Evolutionary conservation across 495 filamentous ascomycete species (phyloP), one percentile per base, ranked within the genome.

Genomic region (Penicillium odoratum): DNA sequence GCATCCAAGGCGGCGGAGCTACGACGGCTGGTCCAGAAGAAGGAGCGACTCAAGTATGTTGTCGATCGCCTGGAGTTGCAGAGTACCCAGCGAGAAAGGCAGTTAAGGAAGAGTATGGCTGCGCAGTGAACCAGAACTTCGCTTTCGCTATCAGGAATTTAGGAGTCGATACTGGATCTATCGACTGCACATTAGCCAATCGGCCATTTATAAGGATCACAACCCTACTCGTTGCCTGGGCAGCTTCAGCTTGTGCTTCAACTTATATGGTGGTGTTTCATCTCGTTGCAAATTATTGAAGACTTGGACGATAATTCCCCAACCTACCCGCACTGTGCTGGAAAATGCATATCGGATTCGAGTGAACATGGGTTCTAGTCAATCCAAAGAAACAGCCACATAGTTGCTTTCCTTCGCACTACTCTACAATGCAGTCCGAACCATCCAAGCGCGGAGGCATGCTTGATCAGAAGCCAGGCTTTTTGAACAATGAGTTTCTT

Each of bases 101-200:
- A 92, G 69, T 69, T 93, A 75, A 82, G 89, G 72, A 91, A 88
- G 86, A 92, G 88, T 68, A 87, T 92, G 85, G 87, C 78, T 51
- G 74, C 77, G 40, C 64, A 75, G 60, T 78, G 65, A 73, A 36
- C 51, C 7, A 3, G 26, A n/a, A 28, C n/a, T 7, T 8, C 11
- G 15, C 13, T 18, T n/a, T 9, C 5, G 10, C 13, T 16, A 50
- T 16, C 38, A 15, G 34, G n/a, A 40, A 5, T 16, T 15, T 40
- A 40, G 10, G 38, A 15, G 3, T 40, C 38, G 38, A 40, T 40
- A 16, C 38, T 40, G 13, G 38, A 16, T 40, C 11, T 5, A n/a
- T 40, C 15, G 38, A 40, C 38, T 40, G 15, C 13, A 13, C 15
- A 40, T 15, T 13, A 40, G 13, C 7, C 38, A 15, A 40, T 5